A percentile compares a stretch with the other conserved stretches of the same genome.
Conservation (phyloP, 306 rosid species). For the Cicer cuneatum region DNA sequence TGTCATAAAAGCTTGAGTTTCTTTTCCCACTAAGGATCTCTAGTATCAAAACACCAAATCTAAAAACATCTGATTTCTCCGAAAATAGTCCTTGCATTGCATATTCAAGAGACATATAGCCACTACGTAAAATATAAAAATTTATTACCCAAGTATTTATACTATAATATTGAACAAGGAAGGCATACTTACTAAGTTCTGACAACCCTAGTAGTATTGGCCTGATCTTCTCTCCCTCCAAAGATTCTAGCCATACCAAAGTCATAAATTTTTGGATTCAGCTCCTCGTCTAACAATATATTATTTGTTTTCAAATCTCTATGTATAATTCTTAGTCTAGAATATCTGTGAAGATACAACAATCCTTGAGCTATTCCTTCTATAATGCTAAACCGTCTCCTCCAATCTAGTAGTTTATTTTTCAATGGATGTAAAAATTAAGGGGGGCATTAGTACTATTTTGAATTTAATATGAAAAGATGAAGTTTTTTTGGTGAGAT, state of each 20-base stretch:
- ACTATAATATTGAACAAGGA: neutral
- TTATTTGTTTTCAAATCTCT: slow-evolving; percentile 46
- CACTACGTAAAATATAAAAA: neutral
- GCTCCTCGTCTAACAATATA: slow-evolving; percentile 34
- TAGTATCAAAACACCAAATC: slow-evolving; percentile 41
- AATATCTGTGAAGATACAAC: slow-evolving; percentile 43
- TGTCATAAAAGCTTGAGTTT: slow-evolving; percentile 41
- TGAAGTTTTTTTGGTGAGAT: neutral
- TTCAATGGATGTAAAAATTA: neutral
- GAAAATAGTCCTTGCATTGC: slow-evolving; percentile 41
- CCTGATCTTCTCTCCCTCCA: slow-evolving; percentile 23
- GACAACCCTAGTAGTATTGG: slow-evolving; percentile 37
- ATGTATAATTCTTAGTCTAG: slow-evolving; percentile 31
- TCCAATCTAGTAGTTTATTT: slow-evolving; percentile 27
- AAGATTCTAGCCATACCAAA: slow-evolving; percentile 46
- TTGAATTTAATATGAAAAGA: neutral
- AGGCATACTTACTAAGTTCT: slow-evolving; percentile 38
- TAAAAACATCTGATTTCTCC: slow-evolving; percentile 44
- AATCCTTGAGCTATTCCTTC: slow-evolving; percentile 42
- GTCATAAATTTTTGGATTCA: slow-evolving; percentile 41
- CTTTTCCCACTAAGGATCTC: slow-evolving; percentile 42
- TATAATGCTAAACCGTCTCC: slow-evolving; percentile 11
- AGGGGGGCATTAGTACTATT: neutral
- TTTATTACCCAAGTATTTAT: neutral
- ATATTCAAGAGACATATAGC: slow-evolving; percentile 40